phyloP scores from a whole-genome alignment of 2,329 filamentous ascomycete species.

The Ophiognomonia clavigignenti-juglandacearum region DNA sequence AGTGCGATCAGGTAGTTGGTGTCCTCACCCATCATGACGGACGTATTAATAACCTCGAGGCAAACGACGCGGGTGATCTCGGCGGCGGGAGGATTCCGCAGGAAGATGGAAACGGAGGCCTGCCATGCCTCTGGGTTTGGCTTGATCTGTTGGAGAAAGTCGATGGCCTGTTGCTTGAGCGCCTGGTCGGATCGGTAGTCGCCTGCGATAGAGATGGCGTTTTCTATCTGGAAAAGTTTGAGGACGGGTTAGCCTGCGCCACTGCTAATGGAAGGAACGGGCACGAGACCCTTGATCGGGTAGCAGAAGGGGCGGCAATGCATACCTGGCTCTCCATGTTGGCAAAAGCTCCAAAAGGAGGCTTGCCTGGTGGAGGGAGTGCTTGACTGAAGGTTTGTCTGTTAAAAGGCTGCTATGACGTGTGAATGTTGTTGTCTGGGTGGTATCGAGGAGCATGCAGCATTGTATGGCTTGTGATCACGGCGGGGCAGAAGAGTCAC shows the following conservation, averaged over 20 bases:
- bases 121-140: conserved; percentile 85
- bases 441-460: conserved; percentile 16
- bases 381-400: conserved; percentile 1
- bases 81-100: conserved; percentile 66
- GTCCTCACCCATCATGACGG: conserved; percentile 78
- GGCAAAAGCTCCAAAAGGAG: conserved; percentile 17
- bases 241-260: conserved; percentile 1
- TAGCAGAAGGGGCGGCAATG: conserved; percentile 9
- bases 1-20: conserved; percentile 66
- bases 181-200: conserved; percentile 70
- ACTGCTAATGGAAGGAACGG: not conserved
- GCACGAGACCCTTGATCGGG: conserved; percentile 2
- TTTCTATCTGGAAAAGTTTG: conserved; percentile 65
- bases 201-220: conserved; percentile 91
- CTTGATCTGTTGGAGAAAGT: conserved; percentile 74
- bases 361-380: conserved; percentile 5
- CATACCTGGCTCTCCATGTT: conserved; percentile 28
- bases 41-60: conserved; percentile 90
- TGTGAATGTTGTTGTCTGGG: conserved; percentile 18
- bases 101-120: conserved; percentile 81
- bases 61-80: conserved; percentile 86
- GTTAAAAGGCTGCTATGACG: conserved; percentile 24
- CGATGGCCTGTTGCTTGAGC: conserved; percentile 77
- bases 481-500: conserved; percentile 15
- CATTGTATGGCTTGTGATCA: conserved; percentile 15